Conservation (phyloP, 2,329 filamentous ascomycete species). For the Colletotrichum melonis region DNA sequence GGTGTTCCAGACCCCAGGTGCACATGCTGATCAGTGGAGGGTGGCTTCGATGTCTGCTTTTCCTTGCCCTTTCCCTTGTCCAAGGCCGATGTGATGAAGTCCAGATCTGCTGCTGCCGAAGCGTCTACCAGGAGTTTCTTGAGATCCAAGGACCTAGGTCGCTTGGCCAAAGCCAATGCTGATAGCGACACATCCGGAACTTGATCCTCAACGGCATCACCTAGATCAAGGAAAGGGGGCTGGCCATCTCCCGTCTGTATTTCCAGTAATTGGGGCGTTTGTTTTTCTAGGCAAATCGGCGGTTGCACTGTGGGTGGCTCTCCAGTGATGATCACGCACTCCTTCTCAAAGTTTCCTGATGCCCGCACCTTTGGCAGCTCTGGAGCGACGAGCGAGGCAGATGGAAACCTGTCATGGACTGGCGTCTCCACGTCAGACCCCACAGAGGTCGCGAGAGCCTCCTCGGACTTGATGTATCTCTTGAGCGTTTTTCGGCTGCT, state of each 20-base stretch:
- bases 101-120: not conserved
- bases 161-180: not conserved
- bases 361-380: not conserved
- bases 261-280: not conserved
- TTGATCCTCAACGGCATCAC: not conserved
- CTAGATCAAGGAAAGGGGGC: not conserved
- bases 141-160: not conserved
- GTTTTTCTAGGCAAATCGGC: not conserved
- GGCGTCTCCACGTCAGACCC: not conserved
- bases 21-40: not conserved
- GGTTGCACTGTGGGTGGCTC: not conserved
- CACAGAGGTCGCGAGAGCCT: not conserved
- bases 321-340: not conserved
- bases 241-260: not conserved
- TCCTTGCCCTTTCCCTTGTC: not conserved
- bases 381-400: not conserved
- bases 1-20: not conserved
- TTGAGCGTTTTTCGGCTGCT: not conserved
- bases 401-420: not conserved
- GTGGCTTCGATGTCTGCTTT: not conserved
- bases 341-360: not conserved
- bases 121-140: not conserved
- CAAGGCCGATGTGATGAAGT: not conserved
- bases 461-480: not conserved
- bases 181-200: not conserved